Evolutionary conservation across 805 yeast species (phyloP).

Genomic region (Lachancea sp.): DNA sequence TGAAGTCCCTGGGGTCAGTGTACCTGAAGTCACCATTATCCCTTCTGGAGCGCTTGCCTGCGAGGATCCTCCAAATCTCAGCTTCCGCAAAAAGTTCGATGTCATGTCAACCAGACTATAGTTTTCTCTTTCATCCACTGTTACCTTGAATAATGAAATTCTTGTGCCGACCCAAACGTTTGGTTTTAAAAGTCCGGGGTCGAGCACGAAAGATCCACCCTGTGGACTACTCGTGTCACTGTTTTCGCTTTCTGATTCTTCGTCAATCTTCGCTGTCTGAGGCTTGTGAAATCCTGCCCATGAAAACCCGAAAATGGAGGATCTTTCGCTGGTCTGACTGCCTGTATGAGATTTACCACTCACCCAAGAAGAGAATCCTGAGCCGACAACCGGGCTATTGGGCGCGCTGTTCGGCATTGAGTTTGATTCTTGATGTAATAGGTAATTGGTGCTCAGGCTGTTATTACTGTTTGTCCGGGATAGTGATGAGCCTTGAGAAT

Average conservation of each 20-base stretch:
- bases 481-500: slow-evolving; percentile 24
- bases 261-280: slow-evolving; percentile 16
- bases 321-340: slow-evolving; percentile 51
- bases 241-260: slow-evolving; percentile 11
- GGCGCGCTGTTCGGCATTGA: slow-evolving; percentile 59
- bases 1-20: slow-evolving; percentile 13
- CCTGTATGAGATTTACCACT: slow-evolving; percentile 52
- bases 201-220: slow-evolving; percentile 20
- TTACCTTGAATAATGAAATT: slow-evolving; percentile 45
- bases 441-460: slow-evolving; percentile 3
- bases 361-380: slow-evolving; percentile 44
- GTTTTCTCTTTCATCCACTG: slow-evolving; percentile 34
- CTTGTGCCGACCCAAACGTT: slow-evolving; percentile 51
- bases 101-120: slow-evolving; percentile 38
- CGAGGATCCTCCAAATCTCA: slow-evolving; percentile 31
- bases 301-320: slow-evolving; percentile 37
- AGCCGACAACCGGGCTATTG: slow-evolving; percentile 45
- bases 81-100: slow-evolving; percentile 33
- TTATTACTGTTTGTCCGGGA: slow-evolving; percentile 28
- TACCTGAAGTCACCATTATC: slow-evolving; percentile 9
- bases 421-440: slow-evolving; percentile 33
- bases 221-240: neutral
- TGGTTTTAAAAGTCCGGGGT: slow-evolving; percentile 30
- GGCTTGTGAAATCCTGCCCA: slow-evolving; percentile 31
- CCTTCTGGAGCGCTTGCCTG: slow-evolving; percentile 14